Evolutionary conservation across 2,329 filamentous ascomycete genomes (phyloP), one percentile per base, ranked within the genome.

Genomic region (Volutella citrinella): DNA sequence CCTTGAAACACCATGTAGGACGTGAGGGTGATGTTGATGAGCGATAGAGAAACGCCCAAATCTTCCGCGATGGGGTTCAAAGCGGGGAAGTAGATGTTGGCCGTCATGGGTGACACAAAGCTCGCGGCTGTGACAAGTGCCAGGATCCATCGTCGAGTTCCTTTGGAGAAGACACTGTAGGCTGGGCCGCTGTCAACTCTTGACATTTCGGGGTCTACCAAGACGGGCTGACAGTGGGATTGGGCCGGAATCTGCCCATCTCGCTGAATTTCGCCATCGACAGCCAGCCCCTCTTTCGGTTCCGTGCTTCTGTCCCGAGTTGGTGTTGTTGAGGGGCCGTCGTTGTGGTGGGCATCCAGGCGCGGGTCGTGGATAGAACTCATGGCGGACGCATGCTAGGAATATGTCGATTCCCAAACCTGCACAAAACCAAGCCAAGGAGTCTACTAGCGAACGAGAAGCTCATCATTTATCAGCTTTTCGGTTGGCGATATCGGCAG

Each of bases 1-100:
- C 71, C 80, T 53, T 84, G 80, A 27, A 82, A 66, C 34, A 84
- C 69, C 74, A 80, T 77, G 51, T 77, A 82, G 2, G 76, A 77
- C 5, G 78, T 81, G 24, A 76, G 52, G 7, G 69, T 69, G 32
- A 75, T 51, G 48, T 74, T 74, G 45, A 74, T 57, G 20, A 69
- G 53, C 8, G 56, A 53, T 8, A 60, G 45, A 9, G 59, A 59
- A 26, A 70, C 65, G 13, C 52, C 37, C 2, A 70, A 51, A 34
- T 67, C 64, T 10, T 54, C 34, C 10, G 68, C 55, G 17, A 72
- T 56, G 8, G 61, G 53, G 19, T 60, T 60, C 18, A 69, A 45
- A 4, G 64, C 65, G 3, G 67, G 67, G 30, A 68, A 66, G 48
- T 70, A 78, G 28, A 82, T 74, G 46, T 79, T 80, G 40, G 75